Evolutionary conservation across 208 protist genomes (phyloP).

Genomic region (Wallacemonas sp.): DNA sequence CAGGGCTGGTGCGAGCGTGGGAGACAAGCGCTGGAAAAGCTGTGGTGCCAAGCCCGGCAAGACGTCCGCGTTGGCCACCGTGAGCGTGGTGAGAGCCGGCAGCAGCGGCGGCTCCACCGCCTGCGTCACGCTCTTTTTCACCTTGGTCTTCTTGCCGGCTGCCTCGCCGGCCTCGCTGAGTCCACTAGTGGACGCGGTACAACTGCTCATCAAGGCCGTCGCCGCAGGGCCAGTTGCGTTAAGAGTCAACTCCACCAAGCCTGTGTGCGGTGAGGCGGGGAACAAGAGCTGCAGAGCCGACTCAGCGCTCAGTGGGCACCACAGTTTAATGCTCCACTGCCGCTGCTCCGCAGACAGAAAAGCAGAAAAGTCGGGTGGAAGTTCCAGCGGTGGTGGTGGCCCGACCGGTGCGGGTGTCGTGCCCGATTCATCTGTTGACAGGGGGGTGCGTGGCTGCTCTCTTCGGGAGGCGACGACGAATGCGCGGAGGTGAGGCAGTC

Average conservation of each 20-base stretch:
- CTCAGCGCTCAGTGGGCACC: constrained; percentile 41
- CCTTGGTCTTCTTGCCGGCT: constrained; percentile 11
- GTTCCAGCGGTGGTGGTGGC: constrained; percentile 5
- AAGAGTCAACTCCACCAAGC: constrained; percentile 62
- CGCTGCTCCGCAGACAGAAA: constrained; percentile 37
- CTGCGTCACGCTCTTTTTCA: neutral
- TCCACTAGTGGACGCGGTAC: neutral
- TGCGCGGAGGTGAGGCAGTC: constrained; percentile 34
- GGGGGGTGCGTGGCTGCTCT: constrained; percentile 16
- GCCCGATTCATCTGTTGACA: neutral
- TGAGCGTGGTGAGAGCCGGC: constrained; percentile 47
- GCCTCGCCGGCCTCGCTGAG: constrained; percentile 3
- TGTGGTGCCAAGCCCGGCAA: constrained; percentile 28
- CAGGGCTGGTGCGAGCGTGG: constrained; percentile 48
- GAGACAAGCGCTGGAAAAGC: constrained; percentile 14
- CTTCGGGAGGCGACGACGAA: constrained; percentile 57
- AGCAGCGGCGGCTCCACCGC: constrained; percentile 21
- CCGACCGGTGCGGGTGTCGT: neutral
- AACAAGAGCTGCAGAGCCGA: constrained; percentile 38
- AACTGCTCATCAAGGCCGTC: neutral
- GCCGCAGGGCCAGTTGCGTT: constrained; percentile 47
- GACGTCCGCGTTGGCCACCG: constrained; percentile 60
- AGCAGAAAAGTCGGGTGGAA: constrained; percentile 54
- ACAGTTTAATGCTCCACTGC: constrained; percentile 71
- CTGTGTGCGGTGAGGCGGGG: constrained; percentile 16